Percentiles rank a stretch among this genome's conserved stretches.
phyloP scores from a whole-genome alignment of 352 stramenopile genomes.

The Phytophthora cryptogea region DNA sequence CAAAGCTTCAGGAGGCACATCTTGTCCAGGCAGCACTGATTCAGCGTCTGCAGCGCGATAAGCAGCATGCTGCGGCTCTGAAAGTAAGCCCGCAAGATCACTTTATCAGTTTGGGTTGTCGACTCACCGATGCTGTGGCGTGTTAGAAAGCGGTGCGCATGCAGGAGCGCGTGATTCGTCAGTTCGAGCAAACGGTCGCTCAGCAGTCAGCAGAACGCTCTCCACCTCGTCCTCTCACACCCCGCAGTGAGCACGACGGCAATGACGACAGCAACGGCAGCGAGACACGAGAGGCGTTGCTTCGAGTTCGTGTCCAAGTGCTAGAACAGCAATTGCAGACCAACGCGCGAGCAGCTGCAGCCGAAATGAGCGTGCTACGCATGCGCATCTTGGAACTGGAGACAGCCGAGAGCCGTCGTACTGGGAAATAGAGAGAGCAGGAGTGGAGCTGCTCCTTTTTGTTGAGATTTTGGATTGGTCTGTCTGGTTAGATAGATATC shows the following conservation, averaged over 20 bases:
- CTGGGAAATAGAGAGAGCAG: constrained; percentile 26
- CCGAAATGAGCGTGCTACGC: constrained; percentile 63
- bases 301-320: constrained; percentile 59
- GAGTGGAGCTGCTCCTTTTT: constrained; percentile 5
- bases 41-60: constrained; percentile 73
- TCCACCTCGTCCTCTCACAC: constrained; percentile 3
- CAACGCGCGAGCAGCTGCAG: constrained; percentile 63
- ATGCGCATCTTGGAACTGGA: constrained; percentile 74
- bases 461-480: constrained; percentile 17
- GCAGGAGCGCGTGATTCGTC: constrained; percentile 81
- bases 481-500: constrained; percentile 22
- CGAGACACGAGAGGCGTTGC: constrained; percentile 30
- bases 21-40: constrained; percentile 65
- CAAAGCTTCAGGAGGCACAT: constrained; percentile 74
- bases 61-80: constrained; percentile 51
- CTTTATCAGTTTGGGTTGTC: neutral
- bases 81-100: constrained; percentile 32
- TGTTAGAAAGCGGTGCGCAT: constrained; percentile 66
- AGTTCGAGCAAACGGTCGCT: constrained; percentile 72
- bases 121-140: constrained; percentile 12
- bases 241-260: neutral
- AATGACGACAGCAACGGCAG: constrained; percentile 1
- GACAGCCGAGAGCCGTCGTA: constrained; percentile 11
- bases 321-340: constrained; percentile 69
- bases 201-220: constrained; percentile 31